Conservation (phyloP, 805 yeast species). For the Zygotorulaspora sp. region DNA sequence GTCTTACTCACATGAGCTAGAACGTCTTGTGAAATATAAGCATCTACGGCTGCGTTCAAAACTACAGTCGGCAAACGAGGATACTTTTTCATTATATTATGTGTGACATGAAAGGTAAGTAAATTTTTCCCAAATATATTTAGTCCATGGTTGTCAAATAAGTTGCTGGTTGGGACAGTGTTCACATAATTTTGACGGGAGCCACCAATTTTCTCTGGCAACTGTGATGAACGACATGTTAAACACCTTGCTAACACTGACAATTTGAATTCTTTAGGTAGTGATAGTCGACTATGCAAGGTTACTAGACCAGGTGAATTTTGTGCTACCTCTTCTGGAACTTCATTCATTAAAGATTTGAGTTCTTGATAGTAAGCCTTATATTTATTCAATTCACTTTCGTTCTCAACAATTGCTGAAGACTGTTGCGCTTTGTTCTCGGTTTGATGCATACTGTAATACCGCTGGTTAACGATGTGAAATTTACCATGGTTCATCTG, state of each 20-base stretch:
- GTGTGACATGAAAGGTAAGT: constrained; percentile 69
- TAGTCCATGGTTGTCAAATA: constrained; percentile 72
- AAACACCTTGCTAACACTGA: constrained; percentile 78
- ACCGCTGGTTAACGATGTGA: not conserved
- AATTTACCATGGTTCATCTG: constrained; percentile 2
- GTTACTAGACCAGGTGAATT: constrained; percentile 72
- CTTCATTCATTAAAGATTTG: constrained; percentile 18
- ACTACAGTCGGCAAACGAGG: constrained; percentile 88
- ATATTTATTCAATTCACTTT: constrained; percentile 23
- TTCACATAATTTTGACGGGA: constrained; percentile 22
- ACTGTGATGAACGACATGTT: constrained; percentile 48
- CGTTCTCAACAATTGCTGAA: constrained; percentile 3
- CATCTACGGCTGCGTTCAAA: constrained; percentile 67
- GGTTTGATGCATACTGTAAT: constrained; percentile 1
- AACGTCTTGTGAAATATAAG: constrained; percentile 65
- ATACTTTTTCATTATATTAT: constrained; percentile 65
- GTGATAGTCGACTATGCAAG: constrained; percentile 67
- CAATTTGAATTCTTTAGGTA: constrained; percentile 53
- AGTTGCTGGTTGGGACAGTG: constrained; percentile 38
- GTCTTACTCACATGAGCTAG: constrained; percentile 60
- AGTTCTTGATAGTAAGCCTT: constrained; percentile 24
- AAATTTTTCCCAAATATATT: constrained; percentile 78
- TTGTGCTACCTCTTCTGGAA: constrained; percentile 47
- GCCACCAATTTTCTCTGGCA: constrained; percentile 18
- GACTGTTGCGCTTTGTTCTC: constrained; percentile 2